A percentile compares a stretch with the other conserved stretches of the same genome.
Conservation (phyloP, 2,329 filamentous ascomycete species). For the Boeremia exigua region DNA sequence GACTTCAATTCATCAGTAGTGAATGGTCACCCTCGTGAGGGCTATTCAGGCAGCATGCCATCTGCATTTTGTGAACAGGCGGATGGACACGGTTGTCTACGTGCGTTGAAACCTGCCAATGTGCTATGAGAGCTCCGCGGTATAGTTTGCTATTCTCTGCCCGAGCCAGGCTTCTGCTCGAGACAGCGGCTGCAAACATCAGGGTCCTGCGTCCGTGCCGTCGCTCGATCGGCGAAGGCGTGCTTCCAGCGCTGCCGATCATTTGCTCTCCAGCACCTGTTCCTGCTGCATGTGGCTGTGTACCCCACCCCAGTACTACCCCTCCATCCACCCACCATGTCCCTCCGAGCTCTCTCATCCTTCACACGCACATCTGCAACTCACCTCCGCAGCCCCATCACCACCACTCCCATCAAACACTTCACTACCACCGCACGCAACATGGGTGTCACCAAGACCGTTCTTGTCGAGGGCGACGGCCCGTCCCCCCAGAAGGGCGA, state of each 20-base stretch:
- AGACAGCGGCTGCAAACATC: neutral
- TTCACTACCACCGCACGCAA: conserved; percentile 15
- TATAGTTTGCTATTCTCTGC: no score
- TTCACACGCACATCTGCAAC: conserved; percentile 3
- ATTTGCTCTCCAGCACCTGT: conserved; percentile 8
- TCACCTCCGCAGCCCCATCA: neutral
- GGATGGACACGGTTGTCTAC: no score
- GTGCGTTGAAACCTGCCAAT: no score
- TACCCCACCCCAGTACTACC: conserved; percentile 12
- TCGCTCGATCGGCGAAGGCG: conserved; percentile 14
- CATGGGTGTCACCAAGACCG: conserved; percentile 41
- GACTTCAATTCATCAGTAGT: neutral
- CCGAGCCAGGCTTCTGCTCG: no score
- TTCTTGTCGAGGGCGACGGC: conserved; percentile 37
- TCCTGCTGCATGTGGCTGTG: conserved; percentile 13
- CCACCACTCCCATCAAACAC: neutral
- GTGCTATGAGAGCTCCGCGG: no score
- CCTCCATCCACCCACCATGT: conserved; percentile 13
- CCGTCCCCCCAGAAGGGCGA: conserved; percentile 37
- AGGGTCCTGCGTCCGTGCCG: conserved; percentile 2
- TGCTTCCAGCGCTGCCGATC: conserved; percentile 5
- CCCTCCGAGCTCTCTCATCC: conserved; percentile 7
- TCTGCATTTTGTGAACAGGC: no score
- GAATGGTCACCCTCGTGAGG: neutral
- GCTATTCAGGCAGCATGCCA: no score